phyloP scores from a whole-genome alignment of 495 filamentous ascomycete genomes.

The Staphylotrichum longicolle region DNA sequence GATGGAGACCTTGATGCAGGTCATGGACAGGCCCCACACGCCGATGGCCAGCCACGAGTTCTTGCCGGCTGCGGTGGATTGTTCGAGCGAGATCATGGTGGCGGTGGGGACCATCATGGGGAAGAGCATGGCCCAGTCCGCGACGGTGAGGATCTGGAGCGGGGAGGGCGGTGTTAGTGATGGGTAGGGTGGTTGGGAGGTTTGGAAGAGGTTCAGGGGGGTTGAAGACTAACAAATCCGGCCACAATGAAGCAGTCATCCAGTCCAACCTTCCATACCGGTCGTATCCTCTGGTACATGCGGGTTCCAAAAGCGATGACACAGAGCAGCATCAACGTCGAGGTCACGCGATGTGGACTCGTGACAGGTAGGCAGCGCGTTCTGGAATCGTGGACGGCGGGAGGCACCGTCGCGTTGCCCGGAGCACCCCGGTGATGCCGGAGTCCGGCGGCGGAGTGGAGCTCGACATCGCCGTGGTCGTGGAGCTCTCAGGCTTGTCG shows the following conservation, averaged over 20 bases:
- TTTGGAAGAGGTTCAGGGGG: too few relatives aligned
- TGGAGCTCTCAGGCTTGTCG: background rate
- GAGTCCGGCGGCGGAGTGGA: background rate
- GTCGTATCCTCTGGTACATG: slow-evolving; percentile 27
- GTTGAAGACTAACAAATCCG: slow-evolving; percentile 25
- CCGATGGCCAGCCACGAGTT: slow-evolving; percentile 29
- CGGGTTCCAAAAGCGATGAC: slow-evolving; percentile 24
- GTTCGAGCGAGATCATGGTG: slow-evolving; percentile 16
- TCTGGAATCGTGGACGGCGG: too few relatives aligned
- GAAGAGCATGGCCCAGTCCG: slow-evolving; percentile 27
- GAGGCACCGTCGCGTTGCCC: background rate
- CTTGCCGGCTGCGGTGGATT: slow-evolving; percentile 14
- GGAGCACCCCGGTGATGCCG: background rate
- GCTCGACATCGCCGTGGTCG: slow-evolving; percentile 4
- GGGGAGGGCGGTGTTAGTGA: slow-evolving; percentile 2
- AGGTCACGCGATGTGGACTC: slow-evolving; percentile 21
- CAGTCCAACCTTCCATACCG: slow-evolving; percentile 30
- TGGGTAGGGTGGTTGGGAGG: background rate
- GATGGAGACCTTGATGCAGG: slow-evolving; percentile 33
- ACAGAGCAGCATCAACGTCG: slow-evolving; percentile 23
- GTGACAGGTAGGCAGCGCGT: slow-evolving; percentile 24
- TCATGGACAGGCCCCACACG: slow-evolving; percentile 33
- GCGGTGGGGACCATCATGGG: slow-evolving; percentile 20
- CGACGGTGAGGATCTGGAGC: slow-evolving; percentile 24
- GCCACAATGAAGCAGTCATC: slow-evolving; percentile 29